These are phyloP conservation scores for Entomortierella beljakovae DNA, from an alignment of 192 early-diverging fungal genomes.

Conservation along the genomic window DNA sequence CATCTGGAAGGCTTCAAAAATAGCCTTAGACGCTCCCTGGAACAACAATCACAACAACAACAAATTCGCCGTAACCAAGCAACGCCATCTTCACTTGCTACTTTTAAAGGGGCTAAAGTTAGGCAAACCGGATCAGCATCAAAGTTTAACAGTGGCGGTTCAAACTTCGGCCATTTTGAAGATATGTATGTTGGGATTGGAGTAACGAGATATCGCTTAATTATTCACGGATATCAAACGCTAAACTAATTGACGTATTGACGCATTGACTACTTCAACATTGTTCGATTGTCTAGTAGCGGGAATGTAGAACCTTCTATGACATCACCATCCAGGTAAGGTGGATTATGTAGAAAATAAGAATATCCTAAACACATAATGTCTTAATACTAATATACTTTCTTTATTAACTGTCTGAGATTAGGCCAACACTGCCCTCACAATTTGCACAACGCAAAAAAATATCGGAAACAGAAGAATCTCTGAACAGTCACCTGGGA, in stretches of 20 bases:
- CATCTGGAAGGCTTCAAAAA: conserved; percentile 44
- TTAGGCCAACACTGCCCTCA: conserved; percentile 25
- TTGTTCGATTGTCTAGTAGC: too few species aligned
- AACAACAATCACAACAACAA: conserved; percentile 21
- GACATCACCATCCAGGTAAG: too few species aligned
- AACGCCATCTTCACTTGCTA: conserved; percentile 16
- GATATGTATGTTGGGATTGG: conserved; percentile 13
- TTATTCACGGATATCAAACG: background rate
- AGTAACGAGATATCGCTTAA: too few species aligned
- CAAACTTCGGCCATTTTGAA: conserved; percentile 11
- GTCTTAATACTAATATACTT: too few species aligned
- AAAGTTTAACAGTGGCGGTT: conserved; percentile 14
- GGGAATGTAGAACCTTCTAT: too few species aligned
- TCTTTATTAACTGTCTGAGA: background rate
- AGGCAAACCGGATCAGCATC: conserved; percentile 8
- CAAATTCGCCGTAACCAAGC: conserved; percentile 2
- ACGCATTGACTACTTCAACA: too few species aligned
- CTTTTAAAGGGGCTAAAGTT: conserved; percentile 25
- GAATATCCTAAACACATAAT: too few species aligned
- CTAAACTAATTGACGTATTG: too few species aligned
- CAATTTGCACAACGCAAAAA: conserved; percentile 43
- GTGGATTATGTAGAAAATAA: too few species aligned
- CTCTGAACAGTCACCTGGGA: conserved; percentile 68
- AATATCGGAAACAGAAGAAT: conserved; percentile 59
- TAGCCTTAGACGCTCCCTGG: conserved; percentile 30